phyloP scores from a whole-genome alignment of 805 yeast species.

The Wickerhamomyces alni region DNA sequence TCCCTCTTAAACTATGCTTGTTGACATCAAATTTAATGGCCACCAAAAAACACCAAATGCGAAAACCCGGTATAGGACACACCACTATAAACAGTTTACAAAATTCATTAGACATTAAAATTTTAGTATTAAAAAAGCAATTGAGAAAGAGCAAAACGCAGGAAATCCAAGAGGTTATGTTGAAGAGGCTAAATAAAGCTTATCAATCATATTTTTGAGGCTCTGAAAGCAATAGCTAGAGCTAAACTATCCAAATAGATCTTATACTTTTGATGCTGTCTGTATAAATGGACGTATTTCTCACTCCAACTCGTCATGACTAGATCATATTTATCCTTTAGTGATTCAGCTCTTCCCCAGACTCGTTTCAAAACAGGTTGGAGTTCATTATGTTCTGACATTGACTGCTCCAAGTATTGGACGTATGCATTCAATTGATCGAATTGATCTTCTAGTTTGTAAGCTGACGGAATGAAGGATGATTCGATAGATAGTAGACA shows the following conservation, averaged over 20 bases:
- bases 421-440: constrained; percentile 33
- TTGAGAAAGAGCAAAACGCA: no score
- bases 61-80: constrained; percentile 1
- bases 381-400: constrained; percentile 38
- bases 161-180: no score
- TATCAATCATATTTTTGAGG: constrained; percentile 13
- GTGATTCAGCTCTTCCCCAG: constrained; percentile 23
- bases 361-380: constrained; percentile 30
- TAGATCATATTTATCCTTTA: constrained; percentile 18
- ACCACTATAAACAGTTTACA: neutral
- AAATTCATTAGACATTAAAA: no score
- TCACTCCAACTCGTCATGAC: constrained; percentile 38
- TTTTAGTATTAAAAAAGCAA: no score
- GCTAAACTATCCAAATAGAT: constrained; percentile 29
- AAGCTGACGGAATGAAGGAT: constrained; percentile 24
- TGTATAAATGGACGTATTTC: constrained; percentile 31
- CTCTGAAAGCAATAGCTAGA: constrained; percentile 21
- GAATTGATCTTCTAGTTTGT: constrained; percentile 32
- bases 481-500: constrained; percentile 23
- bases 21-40: constrained; percentile 1
- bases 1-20: neutral
- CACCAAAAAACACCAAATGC: neutral
- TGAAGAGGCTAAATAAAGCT: no score
- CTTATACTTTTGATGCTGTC: constrained; percentile 29
- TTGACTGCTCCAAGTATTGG: constrained; percentile 29